Percentiles rank a stretch among this genome's conserved stretches.
Evolutionary conservation across 2,329 filamentous ascomycete species (phyloP).

Genomic region (Zymoseptoria tritici): DNA sequence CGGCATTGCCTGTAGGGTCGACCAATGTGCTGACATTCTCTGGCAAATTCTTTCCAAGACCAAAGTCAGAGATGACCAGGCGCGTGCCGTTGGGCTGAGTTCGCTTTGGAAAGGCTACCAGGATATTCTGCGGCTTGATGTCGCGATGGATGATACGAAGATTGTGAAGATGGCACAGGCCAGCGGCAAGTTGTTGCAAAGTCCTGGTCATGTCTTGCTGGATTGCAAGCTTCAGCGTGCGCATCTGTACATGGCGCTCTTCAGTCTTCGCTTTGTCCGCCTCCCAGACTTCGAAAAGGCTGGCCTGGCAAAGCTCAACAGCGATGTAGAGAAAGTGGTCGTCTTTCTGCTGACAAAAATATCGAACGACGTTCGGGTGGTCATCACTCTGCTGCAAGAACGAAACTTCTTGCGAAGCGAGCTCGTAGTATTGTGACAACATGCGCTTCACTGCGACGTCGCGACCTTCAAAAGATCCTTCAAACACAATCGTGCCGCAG

Average conservation of each 20-base stretch:
- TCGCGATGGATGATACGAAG: conserved; percentile 94
- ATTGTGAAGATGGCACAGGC: conserved; percentile 80
- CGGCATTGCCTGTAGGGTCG: conserved; percentile 87
- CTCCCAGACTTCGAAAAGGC: conserved; percentile 86
- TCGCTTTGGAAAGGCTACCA: conserved; percentile 65
- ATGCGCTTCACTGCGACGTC: conserved; percentile 95
- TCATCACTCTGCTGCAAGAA: conserved; percentile 88
- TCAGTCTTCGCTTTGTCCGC: conserved; percentile 62
- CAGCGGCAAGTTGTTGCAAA: conserved; percentile 81
- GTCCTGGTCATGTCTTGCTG: conserved; percentile 71
- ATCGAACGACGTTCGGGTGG: conserved; percentile 93
- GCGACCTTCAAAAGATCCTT: conserved; percentile 82
- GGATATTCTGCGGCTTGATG: conserved; percentile 94
- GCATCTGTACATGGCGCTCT: conserved; percentile 29
- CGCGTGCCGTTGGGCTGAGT: conserved; percentile 60
- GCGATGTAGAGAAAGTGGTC: conserved; percentile 93
- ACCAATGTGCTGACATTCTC: conserved; percentile 91
- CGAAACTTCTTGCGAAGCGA: conserved; percentile 88
- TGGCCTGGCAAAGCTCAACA: conserved; percentile 86
- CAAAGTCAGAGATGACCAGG: conserved; percentile 95
- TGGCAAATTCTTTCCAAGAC: conserved; percentile 93
- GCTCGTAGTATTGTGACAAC: conserved; percentile 91
- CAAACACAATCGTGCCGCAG: conserved; percentile 93
- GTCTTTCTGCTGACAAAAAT: conserved; percentile 85
- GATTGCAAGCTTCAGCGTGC: conserved; percentile 61